phyloP scores from a whole-genome alignment of 441 rosid genomes.

The Sinapis alba region DNA sequence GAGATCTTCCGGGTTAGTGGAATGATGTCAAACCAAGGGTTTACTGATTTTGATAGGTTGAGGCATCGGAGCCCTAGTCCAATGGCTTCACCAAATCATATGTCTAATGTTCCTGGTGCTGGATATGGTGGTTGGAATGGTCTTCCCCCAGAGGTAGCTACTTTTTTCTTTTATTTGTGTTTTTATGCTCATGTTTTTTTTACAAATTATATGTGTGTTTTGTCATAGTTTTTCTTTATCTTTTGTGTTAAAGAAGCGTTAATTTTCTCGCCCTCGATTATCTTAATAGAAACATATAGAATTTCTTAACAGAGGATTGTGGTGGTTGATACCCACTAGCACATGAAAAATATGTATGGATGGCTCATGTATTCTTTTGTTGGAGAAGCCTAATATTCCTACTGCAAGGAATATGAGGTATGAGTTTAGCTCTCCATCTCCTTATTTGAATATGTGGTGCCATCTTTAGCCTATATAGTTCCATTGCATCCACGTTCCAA shows the following conservation, averaged over 20 bases:
- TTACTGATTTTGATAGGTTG: constrained; percentile 78
- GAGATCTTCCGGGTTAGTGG: constrained; percentile 85
- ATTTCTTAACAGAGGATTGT: constrained; percentile 30
- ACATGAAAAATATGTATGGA: constrained; percentile 37
- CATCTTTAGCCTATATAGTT: constrained; percentile 31
- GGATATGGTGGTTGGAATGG: constrained; percentile 79
- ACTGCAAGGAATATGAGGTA: constrained; percentile 44
- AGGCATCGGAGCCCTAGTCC: constrained; percentile 97
- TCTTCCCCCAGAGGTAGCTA: constrained; percentile 73
- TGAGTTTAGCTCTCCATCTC: constrained; percentile 36
- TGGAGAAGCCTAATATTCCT: constrained; percentile 40
- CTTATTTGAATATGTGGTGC: constrained; percentile 36
- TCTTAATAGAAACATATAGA: constrained; percentile 26
- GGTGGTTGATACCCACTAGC: constrained; percentile 29
- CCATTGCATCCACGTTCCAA: neutral
- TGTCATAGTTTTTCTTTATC: constrained; percentile 15
- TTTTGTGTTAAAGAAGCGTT: neutral
- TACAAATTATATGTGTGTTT: neutral
- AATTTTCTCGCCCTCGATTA: neutral
- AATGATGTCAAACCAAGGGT: constrained; percentile 88
- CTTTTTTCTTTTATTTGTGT: neutral
- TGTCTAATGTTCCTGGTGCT: constrained; percentile 65
- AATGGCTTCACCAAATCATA: constrained; percentile 89
- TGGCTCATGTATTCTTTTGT: constrained; percentile 38
- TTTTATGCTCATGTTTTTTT: neutral